These are phyloP conservation scores for Podila clonocystis DNA, from an alignment of 192 early-diverging fungal genomes.

Conservation along the genomic window DNA sequence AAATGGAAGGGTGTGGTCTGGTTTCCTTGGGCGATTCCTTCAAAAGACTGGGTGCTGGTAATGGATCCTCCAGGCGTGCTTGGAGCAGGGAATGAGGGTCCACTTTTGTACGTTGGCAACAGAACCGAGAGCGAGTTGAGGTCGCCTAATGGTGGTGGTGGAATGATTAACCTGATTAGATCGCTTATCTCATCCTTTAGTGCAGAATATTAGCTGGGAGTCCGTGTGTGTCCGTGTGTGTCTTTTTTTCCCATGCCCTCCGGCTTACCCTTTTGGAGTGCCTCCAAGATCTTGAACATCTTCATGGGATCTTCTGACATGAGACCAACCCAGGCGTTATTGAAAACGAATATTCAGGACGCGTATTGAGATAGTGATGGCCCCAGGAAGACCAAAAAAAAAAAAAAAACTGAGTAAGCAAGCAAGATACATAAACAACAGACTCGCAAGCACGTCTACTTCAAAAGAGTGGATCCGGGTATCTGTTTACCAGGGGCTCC, in stretches of 20 bases:
- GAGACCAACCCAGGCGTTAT: not conserved
- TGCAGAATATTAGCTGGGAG: not conserved
- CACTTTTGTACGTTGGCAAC: conserved; percentile 27
- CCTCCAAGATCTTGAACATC: conserved; percentile 51
- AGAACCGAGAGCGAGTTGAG: conserved; percentile 25
- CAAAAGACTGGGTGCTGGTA: conserved; percentile 46
- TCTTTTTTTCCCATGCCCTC: not conserved
- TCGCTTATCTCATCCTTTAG: not conserved
- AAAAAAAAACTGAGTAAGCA: no score
- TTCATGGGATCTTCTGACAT: conserved; percentile 49
- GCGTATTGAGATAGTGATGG: not conserved
- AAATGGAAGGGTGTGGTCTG: conserved; percentile 52
- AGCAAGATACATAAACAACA: no score
- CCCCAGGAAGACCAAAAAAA: no score
- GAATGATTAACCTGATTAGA: not conserved
- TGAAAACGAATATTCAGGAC: not conserved
- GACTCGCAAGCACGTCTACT: no score
- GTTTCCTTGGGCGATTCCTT: conserved; percentile 16
- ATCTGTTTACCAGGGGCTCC: not conserved
- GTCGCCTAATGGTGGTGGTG: conserved; percentile 17
- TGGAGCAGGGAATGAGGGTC: conserved; percentile 14
- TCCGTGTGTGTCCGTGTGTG: no score
- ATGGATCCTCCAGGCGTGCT: conserved; percentile 37
- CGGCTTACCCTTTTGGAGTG: conserved; percentile 41
- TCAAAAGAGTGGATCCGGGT: not conserved